Conservation (phyloP, 2,329 filamentous ascomycete genomes). For the Pyricularia sp. region DNA sequence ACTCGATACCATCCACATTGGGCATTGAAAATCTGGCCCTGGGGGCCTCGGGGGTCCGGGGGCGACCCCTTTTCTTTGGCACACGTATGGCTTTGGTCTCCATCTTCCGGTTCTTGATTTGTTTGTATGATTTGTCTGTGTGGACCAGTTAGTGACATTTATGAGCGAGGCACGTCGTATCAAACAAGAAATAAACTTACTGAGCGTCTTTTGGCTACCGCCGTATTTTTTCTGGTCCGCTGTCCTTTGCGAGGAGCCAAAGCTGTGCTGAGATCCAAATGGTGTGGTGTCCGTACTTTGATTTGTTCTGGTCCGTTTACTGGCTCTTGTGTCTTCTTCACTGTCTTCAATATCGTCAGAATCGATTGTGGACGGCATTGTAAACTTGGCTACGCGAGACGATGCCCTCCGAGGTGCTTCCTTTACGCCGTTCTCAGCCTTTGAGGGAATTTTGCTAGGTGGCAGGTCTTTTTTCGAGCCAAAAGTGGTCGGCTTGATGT, state of each 20-base stretch:
- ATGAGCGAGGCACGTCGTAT: neutral
- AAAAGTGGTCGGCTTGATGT: constrained; percentile 2
- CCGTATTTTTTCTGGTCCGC: neutral
- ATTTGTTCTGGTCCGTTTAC: neutral
- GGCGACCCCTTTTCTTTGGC: neutral
- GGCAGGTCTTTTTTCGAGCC: neutral
- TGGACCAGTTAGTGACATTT: neutral
- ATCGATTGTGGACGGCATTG: neutral
- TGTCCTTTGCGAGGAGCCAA: neutral
- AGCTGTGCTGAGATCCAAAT: neutral
- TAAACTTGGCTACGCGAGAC: neutral
- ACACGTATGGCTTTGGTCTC: neutral
- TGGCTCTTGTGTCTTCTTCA: neutral
- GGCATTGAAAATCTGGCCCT: neutral
- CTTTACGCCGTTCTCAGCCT: neutral
- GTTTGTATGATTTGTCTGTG: neutral
- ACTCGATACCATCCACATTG: neutral
- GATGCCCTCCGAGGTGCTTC: neutral
- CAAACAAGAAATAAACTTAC: neutral
- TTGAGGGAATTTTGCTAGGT: neutral
- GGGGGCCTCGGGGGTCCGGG: neutral
- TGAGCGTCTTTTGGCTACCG: neutral
- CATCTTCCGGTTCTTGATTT: neutral
- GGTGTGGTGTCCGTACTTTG: neutral
- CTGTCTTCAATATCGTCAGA: neutral